Evolutionary conservation across 1,139 yeast genomes (phyloP), one percentile per base, ranked within the genome.

Genomic region (Suhomyces taliae): DNA sequence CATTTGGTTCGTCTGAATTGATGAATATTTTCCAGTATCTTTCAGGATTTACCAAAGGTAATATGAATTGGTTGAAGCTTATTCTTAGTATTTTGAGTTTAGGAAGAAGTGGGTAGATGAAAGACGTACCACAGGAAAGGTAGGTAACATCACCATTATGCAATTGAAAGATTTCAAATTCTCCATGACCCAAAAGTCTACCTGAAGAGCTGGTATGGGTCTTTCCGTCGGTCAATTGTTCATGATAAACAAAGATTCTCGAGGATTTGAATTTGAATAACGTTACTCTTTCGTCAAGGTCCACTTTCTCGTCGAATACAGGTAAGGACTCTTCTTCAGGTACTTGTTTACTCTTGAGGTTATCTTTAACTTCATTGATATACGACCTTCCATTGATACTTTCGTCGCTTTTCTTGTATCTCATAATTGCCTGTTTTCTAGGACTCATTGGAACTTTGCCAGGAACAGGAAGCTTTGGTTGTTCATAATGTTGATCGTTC

Each of bases 31-130:
- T 76, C 91, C 91, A 86, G 62, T 82, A 86, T 54, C 90, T 67
- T 49, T 83, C 85, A 0, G 91, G 91, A 53, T 84, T 84, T 8
- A 81, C 81, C 53, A 86, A 71, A 1, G 90, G 88, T 32, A 87
- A 59, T 2, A 86, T 72, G 56, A 83, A 85, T 50, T 82, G 83
- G 52, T 76, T 74, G 41, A 61, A 57, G 32, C 70, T 72, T 2
- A 82, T 74, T 52, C 87, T 72, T 47, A 86, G 67, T 2, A 86
- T 70, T 56, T 83, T 79, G 45, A 82, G 65, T 49, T 74, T 76
- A 3, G 88, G 87, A 41, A 87, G 65, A 14, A 87, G 75, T 1
- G 95, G 91, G 57, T 86, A 85, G 6, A 80, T 77, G 43, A 81
- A 74, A 6, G 78, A 67, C 7, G 58, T 51, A 3, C 86, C 86